Percentiles rank a stretch among this genome's conserved stretches.
Evolutionary conservation across 805 yeast genomes (phyloP).

Genomic region (Suhomyces sp.): DNA sequence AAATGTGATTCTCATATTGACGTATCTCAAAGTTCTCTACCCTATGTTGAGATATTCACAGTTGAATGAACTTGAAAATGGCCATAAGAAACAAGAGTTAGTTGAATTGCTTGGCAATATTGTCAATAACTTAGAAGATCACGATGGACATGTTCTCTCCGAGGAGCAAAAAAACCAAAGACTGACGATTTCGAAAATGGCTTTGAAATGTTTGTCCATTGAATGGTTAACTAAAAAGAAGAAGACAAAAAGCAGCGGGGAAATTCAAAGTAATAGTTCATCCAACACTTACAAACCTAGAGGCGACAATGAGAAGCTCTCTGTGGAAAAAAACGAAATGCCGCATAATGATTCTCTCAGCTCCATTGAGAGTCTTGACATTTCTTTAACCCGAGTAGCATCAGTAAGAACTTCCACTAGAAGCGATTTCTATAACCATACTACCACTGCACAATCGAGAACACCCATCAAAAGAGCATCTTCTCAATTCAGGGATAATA

Average conservation of each 20-base stretch:
- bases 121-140: constrained; percentile 24
- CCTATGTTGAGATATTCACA: constrained; percentile 72
- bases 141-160: not conserved
- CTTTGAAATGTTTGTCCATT: constrained; percentile 33
- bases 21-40: constrained; percentile 67
- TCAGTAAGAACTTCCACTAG: constrained; percentile 36
- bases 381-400: constrained; percentile 30
- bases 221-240: constrained; percentile 26
- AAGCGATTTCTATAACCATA: constrained; percentile 36
- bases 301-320: no score
- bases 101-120: constrained; percentile 51
- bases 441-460: constrained; percentile 21
- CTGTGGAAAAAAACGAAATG: no score
- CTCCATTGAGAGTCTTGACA: constrained; percentile 17
- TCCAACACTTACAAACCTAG: no score
- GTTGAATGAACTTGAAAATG: constrained; percentile 44
- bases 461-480: not conserved
- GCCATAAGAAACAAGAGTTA: constrained; percentile 60
- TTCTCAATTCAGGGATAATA: constrained; percentile 20
- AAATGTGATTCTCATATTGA: constrained; percentile 47
- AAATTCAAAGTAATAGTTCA: no score
- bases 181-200: constrained; percentile 29
- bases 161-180: constrained; percentile 6
- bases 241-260: no score
- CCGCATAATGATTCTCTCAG: constrained; percentile 15